Evolutionary conservation across 345 rosid genomes (phyloP), one percentile per base, ranked within the genome.

Genomic region (Salix caprea): DNA sequence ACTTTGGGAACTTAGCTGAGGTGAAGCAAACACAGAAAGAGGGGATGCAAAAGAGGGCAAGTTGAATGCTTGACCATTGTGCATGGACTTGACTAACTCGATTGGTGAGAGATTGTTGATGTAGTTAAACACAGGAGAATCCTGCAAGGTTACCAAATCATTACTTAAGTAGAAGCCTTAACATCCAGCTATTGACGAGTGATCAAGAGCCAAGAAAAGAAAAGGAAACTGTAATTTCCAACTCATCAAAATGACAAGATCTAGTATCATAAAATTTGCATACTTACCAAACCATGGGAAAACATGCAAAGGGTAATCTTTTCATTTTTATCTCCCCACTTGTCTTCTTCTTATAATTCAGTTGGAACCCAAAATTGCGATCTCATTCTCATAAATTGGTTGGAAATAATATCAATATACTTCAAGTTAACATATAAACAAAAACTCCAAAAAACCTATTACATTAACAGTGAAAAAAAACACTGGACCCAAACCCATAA

Each of bases 101-200:
- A 90, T 79, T 14, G 96, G 93, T 0, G 92, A 91, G 50, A 91
- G 91, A 13, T 77, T 89, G 77, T 79, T 86, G 23, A 91, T 91
- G 82, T 84, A 91, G 73, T 86, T 87, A 77, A 88, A 91, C 21
- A 90, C 90, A 4, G 92, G 96, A 71, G 96, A 91, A 84, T 88
- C 88, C 96, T 91, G 88, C 87, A 85, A 74, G 36, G 39, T 70
- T 15, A 67, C 9, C 28, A 69, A 4, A 58, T 44, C 67, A 68
- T 8, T 21, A 10, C 9, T 36, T 24, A 50, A 18, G 56, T 18
- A 50, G 56, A 8, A 18, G 14, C 34, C 24, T 32, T 19, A 70
- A 40, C 64, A 42, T 73, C 24, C 36, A 24, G 39, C 10, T 21
- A 75, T 21, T 7, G 16, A 44, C 4, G 18, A 39, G 36, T 32